These are phyloP conservation scores for Silene conica DNA, from an alignment of 148 eudicot species.

Conservation along the genomic window DNA sequence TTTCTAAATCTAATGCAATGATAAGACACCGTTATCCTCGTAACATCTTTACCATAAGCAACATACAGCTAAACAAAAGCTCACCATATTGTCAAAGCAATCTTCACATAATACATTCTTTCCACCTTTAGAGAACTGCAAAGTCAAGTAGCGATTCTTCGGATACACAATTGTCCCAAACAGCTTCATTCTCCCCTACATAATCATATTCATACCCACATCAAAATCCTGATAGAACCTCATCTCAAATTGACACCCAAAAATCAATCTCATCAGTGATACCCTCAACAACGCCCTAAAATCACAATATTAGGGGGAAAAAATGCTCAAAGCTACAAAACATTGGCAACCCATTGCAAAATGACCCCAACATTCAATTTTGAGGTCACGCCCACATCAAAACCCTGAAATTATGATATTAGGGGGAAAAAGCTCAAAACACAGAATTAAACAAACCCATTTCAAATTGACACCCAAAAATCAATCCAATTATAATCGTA, in stretches of 20 bases:
- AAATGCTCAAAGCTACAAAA: neutral
- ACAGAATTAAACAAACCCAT: neutral
- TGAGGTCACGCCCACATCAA: neutral
- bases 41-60: neutral
- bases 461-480: neutral
- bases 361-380: neutral
- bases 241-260: neutral
- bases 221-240: neutral
- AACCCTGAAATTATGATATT: neutral
- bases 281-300: neutral
- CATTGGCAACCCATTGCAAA: neutral
- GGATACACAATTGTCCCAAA: slow-evolving; percentile 89
- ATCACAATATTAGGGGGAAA: neutral
- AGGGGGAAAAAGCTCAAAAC: neutral
- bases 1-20: too few relatives aligned
- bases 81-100: slow-evolving; percentile 80
- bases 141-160: slow-evolving; percentile 71
- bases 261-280: neutral
- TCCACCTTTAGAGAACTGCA: slow-evolving; percentile 93
- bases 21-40: too few relatives aligned
- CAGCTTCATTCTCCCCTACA: slow-evolving; percentile 83
- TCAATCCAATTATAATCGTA: neutral
- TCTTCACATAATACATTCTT: slow-evolving; percentile 88
- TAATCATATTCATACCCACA: neutral
- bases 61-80: slow-evolving; percentile 13